These are phyloP conservation scores for Sideroxylon spinosum DNA, from an alignment of 179 eudicot species.

Conservation along the genomic window DNA sequence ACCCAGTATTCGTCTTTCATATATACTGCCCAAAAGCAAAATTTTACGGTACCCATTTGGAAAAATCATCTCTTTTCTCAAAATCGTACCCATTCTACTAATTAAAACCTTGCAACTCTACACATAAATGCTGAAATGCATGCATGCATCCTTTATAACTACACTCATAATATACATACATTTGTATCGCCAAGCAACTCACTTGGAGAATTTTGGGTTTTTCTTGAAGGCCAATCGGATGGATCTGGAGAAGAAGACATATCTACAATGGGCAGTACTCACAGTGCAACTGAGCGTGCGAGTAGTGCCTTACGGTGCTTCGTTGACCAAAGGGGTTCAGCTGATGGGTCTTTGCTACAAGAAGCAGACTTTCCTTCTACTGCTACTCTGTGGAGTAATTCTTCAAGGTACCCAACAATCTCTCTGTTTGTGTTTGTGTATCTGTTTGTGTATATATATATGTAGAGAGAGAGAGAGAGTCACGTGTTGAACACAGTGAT, in stretches of 20 bases:
- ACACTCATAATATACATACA: neutral
- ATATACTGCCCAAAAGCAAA: neutral
- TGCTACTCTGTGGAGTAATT: constrained; percentile 33
- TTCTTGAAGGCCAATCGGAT: constrained; percentile 43
- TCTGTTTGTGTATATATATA: neutral
- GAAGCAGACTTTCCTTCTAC: constrained; percentile 35
- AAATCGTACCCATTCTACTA: neutral
- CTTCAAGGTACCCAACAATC: constrained; percentile 30
- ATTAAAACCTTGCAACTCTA: neutral
- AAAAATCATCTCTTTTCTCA: neutral
- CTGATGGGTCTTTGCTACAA: constrained; percentile 31
- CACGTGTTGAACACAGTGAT: neutral
- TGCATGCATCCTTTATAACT: neutral
- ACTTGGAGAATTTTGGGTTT: neutral
- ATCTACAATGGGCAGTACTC: constrained; percentile 30
- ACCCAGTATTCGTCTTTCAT: neutral
- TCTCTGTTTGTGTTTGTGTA: constrained; percentile 7
- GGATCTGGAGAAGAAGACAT: constrained; percentile 59
- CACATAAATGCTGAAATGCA: neutral
- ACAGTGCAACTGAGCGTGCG: constrained; percentile 11
- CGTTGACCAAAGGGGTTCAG: constrained; percentile 34
- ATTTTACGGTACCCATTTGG: neutral
- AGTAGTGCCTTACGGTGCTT: constrained; percentile 19
- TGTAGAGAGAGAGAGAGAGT: too few species aligned
- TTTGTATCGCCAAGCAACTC: neutral